phyloP scores from a whole-genome alignment of 495 filamentous ascomycete genomes.

The Staphylotrichum tortipilum region DNA sequence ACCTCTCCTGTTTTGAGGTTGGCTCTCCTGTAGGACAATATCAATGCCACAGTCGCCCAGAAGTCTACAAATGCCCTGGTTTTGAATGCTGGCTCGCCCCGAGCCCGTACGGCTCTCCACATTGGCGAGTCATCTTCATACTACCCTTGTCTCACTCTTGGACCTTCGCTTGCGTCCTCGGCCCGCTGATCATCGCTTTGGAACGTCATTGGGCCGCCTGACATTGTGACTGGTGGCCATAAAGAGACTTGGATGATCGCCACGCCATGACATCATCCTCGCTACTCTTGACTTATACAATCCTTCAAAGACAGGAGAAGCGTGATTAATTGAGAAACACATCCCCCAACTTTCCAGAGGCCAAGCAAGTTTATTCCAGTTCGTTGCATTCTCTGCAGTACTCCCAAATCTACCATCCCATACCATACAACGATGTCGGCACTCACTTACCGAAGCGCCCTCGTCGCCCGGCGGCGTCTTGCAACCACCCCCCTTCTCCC shows the following conservation, averaged over 20 bases:
- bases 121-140: too few species aligned
- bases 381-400: neutral
- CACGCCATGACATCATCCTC: constrained; percentile 24
- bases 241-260: neutral
- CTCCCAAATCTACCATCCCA: neutral
- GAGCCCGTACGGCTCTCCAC: too few species aligned
- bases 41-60: too few species aligned
- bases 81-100: too few species aligned
- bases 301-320: too few species aligned
- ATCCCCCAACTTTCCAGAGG: neutral
- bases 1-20: too few species aligned
- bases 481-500: constrained; percentile 17
- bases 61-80: too few species aligned
- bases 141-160: too few species aligned
- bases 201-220: constrained; percentile 8
- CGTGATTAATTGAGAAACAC: too few species aligned
- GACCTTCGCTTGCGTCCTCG: too few species aligned
- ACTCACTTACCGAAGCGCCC: constrained; percentile 28
- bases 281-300: neutral
- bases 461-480: constrained; percentile 31
- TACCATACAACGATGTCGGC: constrained; percentile 39
- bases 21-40: too few species aligned
- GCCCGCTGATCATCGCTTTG: too few species aligned
- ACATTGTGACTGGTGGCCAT: neutral
- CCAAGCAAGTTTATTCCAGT: neutral